Evolutionary conservation across 176 grass and related monocot species (phyloP).

Genomic region (Themeda triandra): DNA sequence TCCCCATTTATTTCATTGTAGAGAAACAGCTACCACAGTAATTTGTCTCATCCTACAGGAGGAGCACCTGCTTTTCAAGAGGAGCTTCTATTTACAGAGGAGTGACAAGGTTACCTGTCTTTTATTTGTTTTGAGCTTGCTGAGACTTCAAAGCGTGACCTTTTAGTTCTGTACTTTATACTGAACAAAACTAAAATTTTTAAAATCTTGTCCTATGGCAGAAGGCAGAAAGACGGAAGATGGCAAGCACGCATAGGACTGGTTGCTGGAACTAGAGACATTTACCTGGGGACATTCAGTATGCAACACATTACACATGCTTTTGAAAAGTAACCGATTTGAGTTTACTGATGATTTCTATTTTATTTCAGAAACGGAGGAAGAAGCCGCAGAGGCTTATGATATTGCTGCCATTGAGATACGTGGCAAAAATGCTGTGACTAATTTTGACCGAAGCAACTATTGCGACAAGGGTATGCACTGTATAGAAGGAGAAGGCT

Average conservation of each 20-base stretch:
- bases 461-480: slow-evolving; percentile 60
- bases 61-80: slow-evolving; percentile 98
- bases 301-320: slow-evolving; percentile 7
- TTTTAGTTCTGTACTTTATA: slow-evolving; percentile 14
- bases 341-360: slow-evolving; percentile 2
- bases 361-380: slow-evolving; percentile 73
- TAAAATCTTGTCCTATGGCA: slow-evolving; percentile 30
- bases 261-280: slow-evolving; percentile 89
- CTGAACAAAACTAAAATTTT: slow-evolving; percentile 11
- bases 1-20: slow-evolving; percentile 18
- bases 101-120: slow-evolving; percentile 76
- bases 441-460: slow-evolving; percentile 96
- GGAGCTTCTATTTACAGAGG: slow-evolving; percentile 96
- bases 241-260: slow-evolving; percentile 97
- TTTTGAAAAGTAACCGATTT: not conserved
- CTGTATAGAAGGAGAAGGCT: slow-evolving; percentile 50
- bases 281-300: slow-evolving; percentile 98
- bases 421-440: slow-evolving; percentile 84
- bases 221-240: slow-evolving; percentile 94
- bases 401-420: slow-evolving; percentile 93
- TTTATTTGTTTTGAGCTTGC: slow-evolving; percentile 17
- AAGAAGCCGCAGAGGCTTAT: slow-evolving; percentile 98
- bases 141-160: not conserved
- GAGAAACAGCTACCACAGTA: not conserved
- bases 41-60: slow-evolving; percentile 38